Evolutionary conservation across 164 flowering plant genomes (phyloP).

Genomic region (Sextonia rubra): DNA sequence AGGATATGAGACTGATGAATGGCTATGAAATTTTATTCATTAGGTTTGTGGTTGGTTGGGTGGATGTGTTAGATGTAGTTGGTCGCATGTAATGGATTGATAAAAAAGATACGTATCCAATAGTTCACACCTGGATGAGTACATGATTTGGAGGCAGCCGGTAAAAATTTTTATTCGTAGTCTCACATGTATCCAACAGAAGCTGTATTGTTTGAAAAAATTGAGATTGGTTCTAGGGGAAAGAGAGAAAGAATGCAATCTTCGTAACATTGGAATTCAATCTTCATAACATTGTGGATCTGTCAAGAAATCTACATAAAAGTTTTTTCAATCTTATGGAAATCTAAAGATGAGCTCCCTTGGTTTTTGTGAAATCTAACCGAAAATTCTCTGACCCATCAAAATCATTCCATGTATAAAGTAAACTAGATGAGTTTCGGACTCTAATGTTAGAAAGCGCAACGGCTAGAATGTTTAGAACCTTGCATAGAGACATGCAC

Average conservation of each 20-base stretch:
- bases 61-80: no score
- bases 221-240: constrained; percentile 24
- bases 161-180: no score
- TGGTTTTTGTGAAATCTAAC: neutral
- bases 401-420: neutral
- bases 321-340: constrained; percentile 2
- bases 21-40: no score
- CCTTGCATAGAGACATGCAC: neutral
- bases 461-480: neutral
- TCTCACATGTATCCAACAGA: no score
- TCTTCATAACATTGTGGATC: constrained; percentile 21
- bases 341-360: neutral
- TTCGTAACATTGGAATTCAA: constrained; percentile 20
- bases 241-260: constrained; percentile 25
- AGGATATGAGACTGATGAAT: no score
- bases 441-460: neutral
- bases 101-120: no score
- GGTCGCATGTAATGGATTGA: no score
- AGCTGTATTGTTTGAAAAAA: no score
- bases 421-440: neutral
- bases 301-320: no score
- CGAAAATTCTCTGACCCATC: neutral
- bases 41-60: no score
- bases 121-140: no score
- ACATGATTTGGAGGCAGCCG: no score